These are phyloP conservation scores for Boletellus emodensis DNA, from an alignment of 768 basidiomycete species.

Conservation along the genomic window DNA sequence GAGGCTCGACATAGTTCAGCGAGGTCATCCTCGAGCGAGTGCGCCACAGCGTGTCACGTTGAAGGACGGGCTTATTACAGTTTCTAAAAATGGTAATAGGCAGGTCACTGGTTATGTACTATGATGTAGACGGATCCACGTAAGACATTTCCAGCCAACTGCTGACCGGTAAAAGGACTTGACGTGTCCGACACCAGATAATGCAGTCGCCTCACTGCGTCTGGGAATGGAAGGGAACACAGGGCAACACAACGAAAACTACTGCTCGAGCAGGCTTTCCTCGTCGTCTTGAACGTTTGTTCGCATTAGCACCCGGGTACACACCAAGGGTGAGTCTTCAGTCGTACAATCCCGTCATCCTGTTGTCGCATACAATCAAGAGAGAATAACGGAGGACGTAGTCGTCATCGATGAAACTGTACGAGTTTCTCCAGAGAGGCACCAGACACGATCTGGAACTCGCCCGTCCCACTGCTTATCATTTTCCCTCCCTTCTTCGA, in stretches of 20 bases:
- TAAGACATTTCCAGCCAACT: background rate
- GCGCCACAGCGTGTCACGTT: slow-evolving; percentile 4
- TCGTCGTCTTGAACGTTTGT: background rate
- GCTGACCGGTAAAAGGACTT: too few relatives aligned
- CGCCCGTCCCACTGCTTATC: slow-evolving; percentile 60
- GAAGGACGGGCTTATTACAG: background rate
- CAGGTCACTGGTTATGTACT: too few relatives aligned
- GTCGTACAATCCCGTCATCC: background rate
- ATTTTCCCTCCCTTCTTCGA: slow-evolving; percentile 77
- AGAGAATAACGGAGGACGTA: background rate
- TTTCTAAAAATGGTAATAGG: slow-evolving; percentile 13
- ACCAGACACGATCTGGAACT: slow-evolving; percentile 76
- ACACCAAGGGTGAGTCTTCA: too few relatives aligned
- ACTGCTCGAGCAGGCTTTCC: background rate
- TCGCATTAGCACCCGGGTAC: too few relatives aligned
- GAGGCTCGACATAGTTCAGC: slow-evolving; percentile 52
- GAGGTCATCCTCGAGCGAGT: slow-evolving; percentile 20
- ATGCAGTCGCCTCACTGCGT: too few relatives aligned
- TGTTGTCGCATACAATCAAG: background rate
- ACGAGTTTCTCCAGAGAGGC: slow-evolving; percentile 61
- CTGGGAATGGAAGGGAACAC: background rate
- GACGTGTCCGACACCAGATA: too few relatives aligned
- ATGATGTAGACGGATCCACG: too few relatives aligned
- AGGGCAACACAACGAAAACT: background rate
- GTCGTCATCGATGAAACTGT: slow-evolving; percentile 16